These are phyloP conservation scores for Ceratocystis papillata DNA, from an alignment of 2,329 filamentous ascomycete genomes.

Conservation along the genomic window DNA sequence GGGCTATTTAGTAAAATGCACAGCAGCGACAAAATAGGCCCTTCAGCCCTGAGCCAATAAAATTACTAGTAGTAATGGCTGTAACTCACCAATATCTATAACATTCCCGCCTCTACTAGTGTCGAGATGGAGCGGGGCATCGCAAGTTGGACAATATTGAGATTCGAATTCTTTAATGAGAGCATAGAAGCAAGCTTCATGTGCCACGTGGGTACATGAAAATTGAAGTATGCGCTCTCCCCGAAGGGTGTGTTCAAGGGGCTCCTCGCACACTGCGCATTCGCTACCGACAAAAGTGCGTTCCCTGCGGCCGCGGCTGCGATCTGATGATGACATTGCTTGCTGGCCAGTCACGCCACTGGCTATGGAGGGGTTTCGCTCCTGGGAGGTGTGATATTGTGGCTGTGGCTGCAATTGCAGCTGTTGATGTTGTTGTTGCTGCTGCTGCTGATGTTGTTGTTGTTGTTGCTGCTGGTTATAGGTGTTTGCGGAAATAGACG, in stretches of 20 bases:
- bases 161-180: slow-evolving; percentile 92
- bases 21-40: not conserved
- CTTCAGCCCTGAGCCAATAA: not conserved
- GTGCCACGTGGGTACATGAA: slow-evolving; percentile 90
- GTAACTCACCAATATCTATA: slow-evolving; percentile 67
- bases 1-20: slow-evolving; percentile 27
- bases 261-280: slow-evolving; percentile 94
- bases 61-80: not conserved
- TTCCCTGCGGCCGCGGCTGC: slow-evolving; percentile 70
- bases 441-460: slow-evolving; percentile 13
- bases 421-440: slow-evolving; percentile 14
- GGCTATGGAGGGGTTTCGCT: slow-evolving; percentile 25
- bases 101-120: slow-evolving; percentile 89
- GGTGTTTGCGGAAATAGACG: slow-evolving; percentile 21
- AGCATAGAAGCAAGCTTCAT: slow-evolving; percentile 98
- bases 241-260: slow-evolving; percentile 83
- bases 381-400: slow-evolving; percentile 18
- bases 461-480: slow-evolving; percentile 25
- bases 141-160: slow-evolving; percentile 87
- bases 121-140: slow-evolving; percentile 82
- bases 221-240: slow-evolving; percentile 93
- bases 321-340: slow-evolving; percentile 46
- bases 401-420: not conserved
- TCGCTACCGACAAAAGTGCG: slow-evolving; percentile 90
- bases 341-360: slow-evolving; percentile 25